These are phyloP conservation scores for Wickerhamomyces queroliae DNA, from an alignment of 805 yeast species.

Conservation along the genomic window DNA sequence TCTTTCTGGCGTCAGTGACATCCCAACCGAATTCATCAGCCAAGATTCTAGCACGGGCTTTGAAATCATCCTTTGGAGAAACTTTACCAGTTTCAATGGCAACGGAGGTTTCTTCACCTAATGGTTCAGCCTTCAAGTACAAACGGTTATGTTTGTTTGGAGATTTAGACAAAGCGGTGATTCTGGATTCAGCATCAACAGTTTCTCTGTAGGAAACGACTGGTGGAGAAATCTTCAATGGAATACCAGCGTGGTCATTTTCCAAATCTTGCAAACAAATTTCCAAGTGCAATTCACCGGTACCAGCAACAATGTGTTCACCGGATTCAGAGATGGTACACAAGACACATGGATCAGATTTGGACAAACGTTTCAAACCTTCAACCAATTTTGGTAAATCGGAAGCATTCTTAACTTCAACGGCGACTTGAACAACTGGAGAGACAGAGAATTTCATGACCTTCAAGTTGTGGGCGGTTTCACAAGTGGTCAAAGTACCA, in stretches of 20 bases:
- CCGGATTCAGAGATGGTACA: slow-evolving; percentile 86
- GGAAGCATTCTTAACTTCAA: slow-evolving; percentile 98
- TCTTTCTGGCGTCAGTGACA: slow-evolving; percentile 99
- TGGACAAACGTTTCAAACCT: slow-evolving; percentile 99
- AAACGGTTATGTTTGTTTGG: slow-evolving; percentile 99
- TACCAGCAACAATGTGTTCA: slow-evolving; percentile 99
- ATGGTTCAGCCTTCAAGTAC: slow-evolving; percentile 95
- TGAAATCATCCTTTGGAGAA: slow-evolving; percentile 95
- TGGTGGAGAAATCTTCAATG: slow-evolving; percentile 96
- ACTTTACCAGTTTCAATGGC: slow-evolving; percentile 94
- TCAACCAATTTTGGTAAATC: slow-evolving; percentile 99
- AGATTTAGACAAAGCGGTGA: slow-evolving; percentile 96
- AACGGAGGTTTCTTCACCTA: slow-evolving; percentile 84
- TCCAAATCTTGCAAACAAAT: slow-evolving; percentile 94
- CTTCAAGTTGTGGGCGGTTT: slow-evolving; percentile 98
- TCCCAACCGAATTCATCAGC: slow-evolving; percentile 99
- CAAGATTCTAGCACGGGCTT: slow-evolving; percentile 97
- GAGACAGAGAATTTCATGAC: slow-evolving; percentile 99
- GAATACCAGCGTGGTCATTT: slow-evolving; percentile 99
- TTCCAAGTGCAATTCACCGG: slow-evolving; percentile 99
- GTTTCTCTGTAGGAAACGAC: slow-evolving; percentile 99
- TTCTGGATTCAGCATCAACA: slow-evolving; percentile 87
- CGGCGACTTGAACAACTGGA: slow-evolving; percentile 99
- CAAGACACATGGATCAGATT: slow-evolving; percentile 98
- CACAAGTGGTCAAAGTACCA: slow-evolving; percentile 97